phyloP scores from a whole-genome alignment of 2,329 filamentous ascomycete genomes.

The Pseudogymnoascus sp. region DNA sequence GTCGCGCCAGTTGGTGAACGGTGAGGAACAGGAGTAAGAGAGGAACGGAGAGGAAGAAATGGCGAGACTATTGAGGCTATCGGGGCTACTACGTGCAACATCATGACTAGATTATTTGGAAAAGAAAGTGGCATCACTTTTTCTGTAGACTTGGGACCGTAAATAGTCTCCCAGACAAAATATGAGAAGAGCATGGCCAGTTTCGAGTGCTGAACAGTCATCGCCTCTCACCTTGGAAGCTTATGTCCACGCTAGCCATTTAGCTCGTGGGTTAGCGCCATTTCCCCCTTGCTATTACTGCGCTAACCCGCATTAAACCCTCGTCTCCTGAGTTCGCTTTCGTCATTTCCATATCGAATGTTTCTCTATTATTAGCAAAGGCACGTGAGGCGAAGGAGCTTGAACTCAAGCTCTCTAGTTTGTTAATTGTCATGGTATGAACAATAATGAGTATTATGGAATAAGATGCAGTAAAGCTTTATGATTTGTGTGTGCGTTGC shows the following conservation, averaged over 20 bases:
- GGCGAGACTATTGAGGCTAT: background rate
- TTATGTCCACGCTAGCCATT: background rate
- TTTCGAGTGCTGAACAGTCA: background rate
- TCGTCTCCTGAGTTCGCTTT: background rate
- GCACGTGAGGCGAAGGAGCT: background rate
- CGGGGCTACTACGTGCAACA: background rate
- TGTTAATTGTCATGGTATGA: background rate
- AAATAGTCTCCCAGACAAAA: background rate
- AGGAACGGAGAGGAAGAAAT: background rate
- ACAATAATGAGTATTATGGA: background rate
- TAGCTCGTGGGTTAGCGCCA: background rate
- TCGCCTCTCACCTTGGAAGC: background rate
- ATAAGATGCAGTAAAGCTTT: background rate
- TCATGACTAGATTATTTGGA: background rate
- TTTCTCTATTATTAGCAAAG: background rate
- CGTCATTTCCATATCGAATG: no score
- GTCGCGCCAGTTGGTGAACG: background rate
- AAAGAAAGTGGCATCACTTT: background rate
- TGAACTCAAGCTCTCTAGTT: background rate
- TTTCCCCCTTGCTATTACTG: background rate
- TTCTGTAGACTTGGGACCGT: background rate
- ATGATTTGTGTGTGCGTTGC: background rate
- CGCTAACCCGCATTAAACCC: background rate
- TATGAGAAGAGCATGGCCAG: background rate
- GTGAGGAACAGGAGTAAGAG: background rate